These are phyloP conservation scores for Cyclocybe cylindracea DNA, from an alignment of 768 basidiomycete species.

Conservation along the genomic window DNA sequence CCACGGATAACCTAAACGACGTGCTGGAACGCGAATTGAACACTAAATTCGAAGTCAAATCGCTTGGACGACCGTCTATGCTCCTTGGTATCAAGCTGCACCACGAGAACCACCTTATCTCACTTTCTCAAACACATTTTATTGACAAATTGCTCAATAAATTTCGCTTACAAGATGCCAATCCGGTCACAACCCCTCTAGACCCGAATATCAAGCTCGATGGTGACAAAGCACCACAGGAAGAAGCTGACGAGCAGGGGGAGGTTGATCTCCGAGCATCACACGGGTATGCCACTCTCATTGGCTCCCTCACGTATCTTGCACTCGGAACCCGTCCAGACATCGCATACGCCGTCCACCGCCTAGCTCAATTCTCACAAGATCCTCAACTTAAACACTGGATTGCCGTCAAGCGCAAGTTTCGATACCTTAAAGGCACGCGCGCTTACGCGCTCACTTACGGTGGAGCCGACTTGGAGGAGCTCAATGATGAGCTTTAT, in stretches of 20 bases:
- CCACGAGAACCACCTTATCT: too few species aligned
- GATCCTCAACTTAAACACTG: too few species aligned
- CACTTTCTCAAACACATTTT: slow-evolving; percentile 28
- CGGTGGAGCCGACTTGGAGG: too few species aligned
- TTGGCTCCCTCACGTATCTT: too few species aligned
- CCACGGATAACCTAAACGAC: neutral
- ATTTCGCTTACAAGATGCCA: slow-evolving; percentile 21
- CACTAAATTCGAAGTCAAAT: slow-evolving; percentile 4
- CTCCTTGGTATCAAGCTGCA: slow-evolving; percentile 16
- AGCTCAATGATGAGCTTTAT: neutral
- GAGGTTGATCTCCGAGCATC: too few species aligned
- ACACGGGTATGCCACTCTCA: too few species aligned
- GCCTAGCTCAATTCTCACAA: too few species aligned
- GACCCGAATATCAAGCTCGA: slow-evolving; percentile 26
- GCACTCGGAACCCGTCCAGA: too few species aligned
- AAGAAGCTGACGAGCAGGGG: neutral
- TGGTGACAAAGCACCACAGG: neutral
- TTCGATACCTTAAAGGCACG: too few species aligned
- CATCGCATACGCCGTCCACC: too few species aligned
- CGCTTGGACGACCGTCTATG: slow-evolving; percentile 9
- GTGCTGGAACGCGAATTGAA: neutral
- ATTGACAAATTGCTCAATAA: slow-evolving; percentile 25
- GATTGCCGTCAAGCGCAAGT: too few species aligned
- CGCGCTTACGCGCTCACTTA: too few species aligned
- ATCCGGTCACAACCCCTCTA: slow-evolving; percentile 24